A percentile compares a stretch with the other conserved stretches of the same genome.
These are phyloP conservation scores for Hypoxylon sp. DNA, from an alignment of 2,329 filamentous ascomycete genomes.

Conservation along the genomic window DNA sequence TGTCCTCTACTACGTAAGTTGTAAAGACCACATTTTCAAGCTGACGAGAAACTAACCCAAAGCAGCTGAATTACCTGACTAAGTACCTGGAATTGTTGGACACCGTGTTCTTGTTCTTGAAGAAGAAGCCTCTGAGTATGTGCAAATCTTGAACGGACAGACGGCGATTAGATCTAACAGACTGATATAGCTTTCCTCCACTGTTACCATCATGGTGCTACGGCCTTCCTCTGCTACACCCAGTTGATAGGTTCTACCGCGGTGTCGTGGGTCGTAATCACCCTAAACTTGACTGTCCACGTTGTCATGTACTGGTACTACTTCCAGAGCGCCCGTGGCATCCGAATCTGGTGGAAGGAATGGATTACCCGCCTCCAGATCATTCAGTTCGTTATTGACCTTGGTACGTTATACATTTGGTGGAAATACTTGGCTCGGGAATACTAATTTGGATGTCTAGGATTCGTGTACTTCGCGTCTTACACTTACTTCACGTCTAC, in stretches of 20 bases:
- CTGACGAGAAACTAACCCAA: constrained; percentile 56
- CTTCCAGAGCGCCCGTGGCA: constrained; percentile 96
- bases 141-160: constrained; percentile 15
- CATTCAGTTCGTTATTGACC: constrained; percentile 95
- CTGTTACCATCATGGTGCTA: constrained; percentile 98
- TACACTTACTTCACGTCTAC: constrained; percentile 97
- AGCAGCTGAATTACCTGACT: constrained; percentile 94
- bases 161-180: constrained; percentile 5
- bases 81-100: constrained; percentile 97
- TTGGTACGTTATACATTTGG: constrained; percentile 74
- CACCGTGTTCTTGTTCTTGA: constrained; percentile 96
- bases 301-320: constrained; percentile 99
- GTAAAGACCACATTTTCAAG: constrained; percentile 1
- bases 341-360: constrained; percentile 99
- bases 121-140: constrained; percentile 97
- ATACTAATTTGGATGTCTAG: constrained; percentile 61
- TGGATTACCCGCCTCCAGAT: constrained; percentile 99
- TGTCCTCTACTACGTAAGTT: constrained; percentile 93
- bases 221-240: constrained; percentile 96
- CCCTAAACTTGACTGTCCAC: constrained; percentile 92
- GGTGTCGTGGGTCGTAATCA: constrained; percentile 95
- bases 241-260: constrained; percentile 93
- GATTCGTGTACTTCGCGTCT: constrained; percentile 99
- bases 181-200: constrained; percentile 83
- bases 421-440: background rate